A percentile compares a stretch with the other conserved stretches of the same genome.
Evolutionary conservation across 1,284 basidiomycete species (phyloP).

Genomic region (Moesziomyces globuligerus): DNA sequence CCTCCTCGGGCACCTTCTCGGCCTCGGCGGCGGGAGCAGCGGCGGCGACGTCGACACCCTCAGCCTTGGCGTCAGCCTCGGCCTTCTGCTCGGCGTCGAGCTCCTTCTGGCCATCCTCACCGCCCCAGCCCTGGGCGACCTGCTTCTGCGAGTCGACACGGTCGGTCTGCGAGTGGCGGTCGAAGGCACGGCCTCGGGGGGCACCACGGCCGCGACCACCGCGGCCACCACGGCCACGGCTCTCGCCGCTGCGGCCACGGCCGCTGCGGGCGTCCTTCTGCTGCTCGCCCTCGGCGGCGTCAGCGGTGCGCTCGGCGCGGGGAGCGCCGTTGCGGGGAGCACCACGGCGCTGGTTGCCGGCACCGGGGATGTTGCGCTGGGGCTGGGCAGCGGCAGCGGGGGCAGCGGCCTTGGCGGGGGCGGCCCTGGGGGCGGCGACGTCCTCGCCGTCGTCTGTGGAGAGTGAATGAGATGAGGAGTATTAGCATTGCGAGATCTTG

Average conservation of each 20-base stretch:
- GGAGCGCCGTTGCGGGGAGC: slow-evolving; percentile 48
- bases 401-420: slow-evolving; percentile 59
- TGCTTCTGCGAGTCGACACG: slow-evolving; percentile 86
- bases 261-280: slow-evolving; percentile 44
- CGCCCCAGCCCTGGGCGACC: slow-evolving; percentile 89
- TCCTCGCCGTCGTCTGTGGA: slow-evolving; percentile 57
- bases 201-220: slow-evolving; percentile 72
- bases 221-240: slow-evolving; percentile 69
- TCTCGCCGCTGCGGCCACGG: slow-evolving; percentile 35
- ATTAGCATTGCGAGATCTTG: slow-evolving; percentile 4
- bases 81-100: slow-evolving; percentile 80
- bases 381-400: slow-evolving; percentile 49
- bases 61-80: slow-evolving; percentile 62
- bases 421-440: slow-evolving; percentile 46
- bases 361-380: slow-evolving; percentile 59
- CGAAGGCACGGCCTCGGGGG: slow-evolving; percentile 76
- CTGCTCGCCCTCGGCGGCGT: slow-evolving; percentile 47
- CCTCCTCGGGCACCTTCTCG: slow-evolving; percentile 73
- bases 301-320: slow-evolving; percentile 39
- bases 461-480: neutral
- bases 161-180: slow-evolving; percentile 84
- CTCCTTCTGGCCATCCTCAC: slow-evolving; percentile 82
- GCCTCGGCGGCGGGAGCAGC: slow-evolving; percentile 57
- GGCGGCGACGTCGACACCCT: slow-evolving; percentile 58
- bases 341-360: slow-evolving; percentile 51